Evolutionary conservation across 78 protist species (phyloP), one percentile per base, ranked within the genome.

Genomic region (slime mould (Dictyostelium discoideum)): DNA sequence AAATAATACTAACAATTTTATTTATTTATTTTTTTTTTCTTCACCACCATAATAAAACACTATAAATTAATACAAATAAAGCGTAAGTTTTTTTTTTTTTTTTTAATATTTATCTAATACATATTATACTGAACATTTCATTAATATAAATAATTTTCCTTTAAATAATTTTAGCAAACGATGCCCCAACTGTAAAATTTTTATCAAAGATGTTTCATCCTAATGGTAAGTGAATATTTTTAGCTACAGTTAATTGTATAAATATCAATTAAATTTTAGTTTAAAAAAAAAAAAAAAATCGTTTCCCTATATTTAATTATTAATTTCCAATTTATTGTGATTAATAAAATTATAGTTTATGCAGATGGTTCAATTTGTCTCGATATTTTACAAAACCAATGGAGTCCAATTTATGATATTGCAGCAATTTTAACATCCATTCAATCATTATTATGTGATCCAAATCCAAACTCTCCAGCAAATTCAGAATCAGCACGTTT

Each of bases 401-500:
- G 99, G 99, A 87, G 98, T 40, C 99, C 99, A 24, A 99, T 99
- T 65, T 99, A 99, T 90, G 99, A 99, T 92, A 98, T 99, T 16
- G 97, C 99, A 0, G 99, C 99, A 24, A 99, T 99, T 73, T 98
- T 99, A 77, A 99, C 99, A 13, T 98, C 99, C 20, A 99, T 99
- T 48, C 99, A 98, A 87, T 98, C 99, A 7, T 97, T 99, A 40
- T 96, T 99, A 50, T 95, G 99, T 46, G 99, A 99, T 81, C 99
- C 99, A 37, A 99, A 99, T 88, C 99, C 99, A 13, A 97, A 97
- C 63, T 98, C 99, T 7, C 99, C 99, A 3, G 99, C 99, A 20
- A 99, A 99, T 87, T 78, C 98, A 7, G 99, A 98, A 72, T 99
- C 99, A 2, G 99, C 99, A 1, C 86, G 97, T 50, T 96, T 99